Conservation (phyloP, 2,329 filamentous ascomycete genomes). For the Penicillium sp. region DNA sequence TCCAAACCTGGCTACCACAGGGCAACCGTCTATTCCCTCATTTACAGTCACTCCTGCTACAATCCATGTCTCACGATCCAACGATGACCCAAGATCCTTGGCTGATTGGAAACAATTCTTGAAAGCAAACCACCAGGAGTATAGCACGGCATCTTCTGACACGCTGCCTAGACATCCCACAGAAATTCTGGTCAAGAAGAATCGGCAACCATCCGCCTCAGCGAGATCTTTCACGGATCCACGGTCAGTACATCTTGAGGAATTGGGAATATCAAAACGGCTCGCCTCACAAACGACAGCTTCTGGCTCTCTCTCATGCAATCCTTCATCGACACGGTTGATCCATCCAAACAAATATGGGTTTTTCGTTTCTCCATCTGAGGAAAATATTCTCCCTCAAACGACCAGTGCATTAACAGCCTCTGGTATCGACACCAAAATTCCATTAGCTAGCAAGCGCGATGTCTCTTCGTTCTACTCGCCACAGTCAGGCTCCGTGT, state of each 20-base stretch:
- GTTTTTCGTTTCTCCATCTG: constrained; percentile 10
- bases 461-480: constrained; percentile 34
- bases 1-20: constrained; percentile 10
- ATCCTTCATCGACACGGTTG: constrained; percentile 28
- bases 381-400: constrained; percentile 16
- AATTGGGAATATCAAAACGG: constrained; percentile 34
- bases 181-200: constrained; percentile 31
- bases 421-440: neutral
- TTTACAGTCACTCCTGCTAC: neutral
- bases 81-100: constrained; percentile 8
- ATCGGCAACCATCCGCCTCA: constrained; percentile 19
- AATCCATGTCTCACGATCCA: neutral
- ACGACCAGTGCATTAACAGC: constrained; percentile 5
- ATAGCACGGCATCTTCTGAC: constrained; percentile 14
- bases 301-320: constrained; percentile 24
- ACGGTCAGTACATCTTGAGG: constrained; percentile 31
- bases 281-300: constrained; percentile 30
- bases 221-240: constrained; percentile 19
- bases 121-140: constrained; percentile 2
- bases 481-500: constrained; percentile 21
- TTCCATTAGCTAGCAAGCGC: constrained; percentile 7
- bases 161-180: constrained; percentile 19
- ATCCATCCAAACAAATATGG: constrained; percentile 17
- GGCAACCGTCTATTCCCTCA: neutral
- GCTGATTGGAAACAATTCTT: constrained; percentile 19